These are phyloP conservation scores for Calonectria crousiana DNA, from an alignment of 2,329 filamentous ascomycete genomes.

Conservation along the genomic window DNA sequence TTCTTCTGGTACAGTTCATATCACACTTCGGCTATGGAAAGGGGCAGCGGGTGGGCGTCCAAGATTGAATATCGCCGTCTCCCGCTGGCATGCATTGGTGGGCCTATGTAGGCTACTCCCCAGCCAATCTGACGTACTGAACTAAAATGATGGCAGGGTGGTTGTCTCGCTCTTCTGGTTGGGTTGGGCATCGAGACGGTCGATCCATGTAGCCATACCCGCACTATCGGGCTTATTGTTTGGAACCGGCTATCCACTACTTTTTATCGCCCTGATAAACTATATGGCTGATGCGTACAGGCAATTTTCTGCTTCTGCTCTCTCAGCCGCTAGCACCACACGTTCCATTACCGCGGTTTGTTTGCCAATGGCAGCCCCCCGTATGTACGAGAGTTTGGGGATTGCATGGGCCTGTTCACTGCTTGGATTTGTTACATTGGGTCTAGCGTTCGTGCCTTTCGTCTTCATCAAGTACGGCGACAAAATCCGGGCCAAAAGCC, in stretches of 20 bases:
- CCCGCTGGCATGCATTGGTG: slow-evolving; percentile 30
- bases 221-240: slow-evolving; percentile 5
- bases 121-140: background rate
- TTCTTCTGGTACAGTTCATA: slow-evolving; percentile 32
- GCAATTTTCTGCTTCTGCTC: slow-evolving; percentile 23
- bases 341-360: slow-evolving; percentile 22
- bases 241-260: background rate
- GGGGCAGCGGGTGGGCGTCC: slow-evolving; percentile 22
- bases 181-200: slow-evolving; percentile 26
- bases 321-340: slow-evolving; percentile 17
- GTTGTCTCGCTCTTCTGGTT: slow-evolving; percentile 35
- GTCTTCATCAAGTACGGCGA: slow-evolving; percentile 29
- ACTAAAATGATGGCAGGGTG: background rate
- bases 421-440: slow-evolving; percentile 22
- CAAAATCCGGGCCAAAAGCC: background rate
- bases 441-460: slow-evolving; percentile 29
- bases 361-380: slow-evolving; percentile 26
- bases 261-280: slow-evolving; percentile 23
- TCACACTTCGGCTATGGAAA: slow-evolving; percentile 17
- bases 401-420: slow-evolving; percentile 34
- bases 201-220: background rate
- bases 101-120: slow-evolving; percentile 1
- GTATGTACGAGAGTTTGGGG: slow-evolving; percentile 30
- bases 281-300: slow-evolving; percentile 24
- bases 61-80: slow-evolving; percentile 33